Evolutionary conservation across 768 basidiomycete species (phyloP).

Genomic region (Pleurotus giganteus): DNA sequence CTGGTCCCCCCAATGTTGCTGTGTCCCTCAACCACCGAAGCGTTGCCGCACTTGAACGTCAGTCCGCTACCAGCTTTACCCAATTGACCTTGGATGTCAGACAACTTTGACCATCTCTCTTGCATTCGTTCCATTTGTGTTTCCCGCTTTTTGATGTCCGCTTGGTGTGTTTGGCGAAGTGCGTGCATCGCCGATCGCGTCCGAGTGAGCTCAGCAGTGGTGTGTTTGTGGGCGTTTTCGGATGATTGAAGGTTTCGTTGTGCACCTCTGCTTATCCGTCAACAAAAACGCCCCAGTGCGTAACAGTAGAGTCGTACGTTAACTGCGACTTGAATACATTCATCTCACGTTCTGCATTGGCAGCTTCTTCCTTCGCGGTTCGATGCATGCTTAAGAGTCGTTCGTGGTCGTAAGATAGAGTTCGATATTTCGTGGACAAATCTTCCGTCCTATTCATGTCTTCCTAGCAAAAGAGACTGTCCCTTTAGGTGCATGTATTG

Average conservation of each 20-base stretch:
- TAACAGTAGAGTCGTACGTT: slow-evolving; percentile 41
- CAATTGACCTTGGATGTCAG: slow-evolving; percentile 66
- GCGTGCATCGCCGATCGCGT: slow-evolving; percentile 68
- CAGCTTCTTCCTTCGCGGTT: slow-evolving; percentile 54
- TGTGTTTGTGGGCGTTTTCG: slow-evolving; percentile 70
- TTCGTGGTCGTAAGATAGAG: slow-evolving; percentile 79
- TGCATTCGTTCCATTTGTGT: slow-evolving; percentile 73
- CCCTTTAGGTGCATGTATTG: slow-evolving; percentile 1
- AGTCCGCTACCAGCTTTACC: slow-evolving; percentile 43
- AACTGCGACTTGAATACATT: slow-evolving; percentile 71
- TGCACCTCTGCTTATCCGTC: slow-evolving; percentile 34
- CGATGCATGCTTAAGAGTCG: slow-evolving; percentile 66
- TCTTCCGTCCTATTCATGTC: slow-evolving; percentile 83
- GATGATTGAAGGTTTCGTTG: slow-evolving; percentile 50
- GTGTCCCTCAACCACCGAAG: slow-evolving; percentile 43
- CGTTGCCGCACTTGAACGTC: slow-evolving; percentile 48
- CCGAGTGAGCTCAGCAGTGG: slow-evolving; percentile 66
- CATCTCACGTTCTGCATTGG: slow-evolving; percentile 76
- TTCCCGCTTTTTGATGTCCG: slow-evolving; percentile 79
- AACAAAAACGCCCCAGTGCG: not conserved
- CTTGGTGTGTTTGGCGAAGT: slow-evolving; percentile 63
- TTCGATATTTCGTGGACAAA: slow-evolving; percentile 69
- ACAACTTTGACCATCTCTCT: slow-evolving; percentile 73
- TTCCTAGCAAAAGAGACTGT: slow-evolving; percentile 30
- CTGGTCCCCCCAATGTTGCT: slow-evolving; percentile 40